Conservation (phyloP, 352 stramenopile genomes). For the Globisporangium iwayamae region DNA sequence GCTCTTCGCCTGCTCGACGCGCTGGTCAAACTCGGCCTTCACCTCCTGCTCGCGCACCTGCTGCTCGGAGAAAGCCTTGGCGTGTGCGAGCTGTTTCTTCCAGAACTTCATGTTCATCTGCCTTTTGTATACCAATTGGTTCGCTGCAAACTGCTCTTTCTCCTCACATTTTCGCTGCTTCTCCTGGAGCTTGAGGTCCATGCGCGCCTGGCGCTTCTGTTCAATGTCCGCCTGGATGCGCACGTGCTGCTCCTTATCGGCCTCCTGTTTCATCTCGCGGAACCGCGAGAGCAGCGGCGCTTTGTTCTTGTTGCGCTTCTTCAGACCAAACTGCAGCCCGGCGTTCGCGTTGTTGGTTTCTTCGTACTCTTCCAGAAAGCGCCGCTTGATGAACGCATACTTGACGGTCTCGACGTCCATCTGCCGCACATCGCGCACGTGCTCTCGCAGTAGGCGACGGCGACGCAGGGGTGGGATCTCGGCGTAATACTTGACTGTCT, state of each 20-base stretch:
- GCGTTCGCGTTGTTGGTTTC: slow-evolving; percentile 29
- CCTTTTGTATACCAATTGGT: slow-evolving; percentile 30
- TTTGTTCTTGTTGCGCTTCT: slow-evolving; percentile 55
- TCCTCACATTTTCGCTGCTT: slow-evolving; percentile 27
- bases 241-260: slow-evolving; percentile 31
- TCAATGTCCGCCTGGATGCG: slow-evolving; percentile 40
- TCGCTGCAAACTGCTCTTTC: slow-evolving; percentile 19
- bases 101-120: slow-evolving; percentile 68
- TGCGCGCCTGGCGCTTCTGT: slow-evolving; percentile 28
- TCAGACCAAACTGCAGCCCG: slow-evolving; percentile 48
- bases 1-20: slow-evolving; percentile 30
- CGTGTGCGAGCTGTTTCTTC: slow-evolving; percentile 58
- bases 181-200: slow-evolving; percentile 34
- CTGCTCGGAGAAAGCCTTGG: slow-evolving; percentile 40
- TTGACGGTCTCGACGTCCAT: slow-evolving; percentile 65
- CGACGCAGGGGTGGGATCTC: slow-evolving; percentile 56
- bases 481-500: slow-evolving; percentile 41
- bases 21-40: slow-evolving; percentile 22
- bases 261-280: slow-evolving; percentile 49
- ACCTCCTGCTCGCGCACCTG: slow-evolving; percentile 29
- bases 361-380: slow-evolving; percentile 37
- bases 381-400: slow-evolving; percentile 43
- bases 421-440: slow-evolving; percentile 50
- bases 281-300: slow-evolving; percentile 48
- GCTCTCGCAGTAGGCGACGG: slow-evolving; percentile 52